Conservation (phyloP, 192 early-diverging fungal genomes). For the Cladochytrium replicatum region DNA sequence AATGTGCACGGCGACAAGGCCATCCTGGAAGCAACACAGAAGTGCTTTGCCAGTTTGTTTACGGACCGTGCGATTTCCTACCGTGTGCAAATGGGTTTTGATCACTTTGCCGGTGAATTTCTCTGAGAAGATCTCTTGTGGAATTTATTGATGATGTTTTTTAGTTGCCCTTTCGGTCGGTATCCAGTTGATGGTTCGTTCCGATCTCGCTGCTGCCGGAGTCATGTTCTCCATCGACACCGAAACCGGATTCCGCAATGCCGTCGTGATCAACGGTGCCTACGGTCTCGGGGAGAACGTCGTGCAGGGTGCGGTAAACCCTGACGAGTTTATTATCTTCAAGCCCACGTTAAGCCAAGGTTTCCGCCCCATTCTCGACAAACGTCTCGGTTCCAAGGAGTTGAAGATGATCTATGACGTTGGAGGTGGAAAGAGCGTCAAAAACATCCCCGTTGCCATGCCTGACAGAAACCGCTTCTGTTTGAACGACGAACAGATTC, state of each 20-base stretch:
- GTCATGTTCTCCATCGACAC: slow-evolving; percentile 29
- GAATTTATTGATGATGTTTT: too few species aligned
- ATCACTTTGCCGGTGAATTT: too few species aligned
- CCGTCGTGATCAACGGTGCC: slow-evolving; percentile 25
- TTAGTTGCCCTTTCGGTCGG: slow-evolving; percentile 38
- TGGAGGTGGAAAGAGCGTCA: slow-evolving; percentile 2
- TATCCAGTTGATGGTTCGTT: slow-evolving; percentile 33
- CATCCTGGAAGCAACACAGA: slow-evolving; percentile 27
- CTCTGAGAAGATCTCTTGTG: too few species aligned
- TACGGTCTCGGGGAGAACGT: slow-evolving; percentile 42
- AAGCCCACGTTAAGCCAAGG: neutral
- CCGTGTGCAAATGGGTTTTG: slow-evolving; percentile 29
- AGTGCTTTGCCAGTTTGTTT: slow-evolving; percentile 37
- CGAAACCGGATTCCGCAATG: slow-evolving; percentile 21
- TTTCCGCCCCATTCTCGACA: slow-evolving; percentile 2
- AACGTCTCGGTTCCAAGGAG: slow-evolving; percentile 4
- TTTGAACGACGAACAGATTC: slow-evolving; percentile 2
- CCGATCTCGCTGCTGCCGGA: slow-evolving; percentile 10
- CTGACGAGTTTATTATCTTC: slow-evolving; percentile 33
- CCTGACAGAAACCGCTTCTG: neutral
- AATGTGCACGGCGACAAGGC: slow-evolving; percentile 31
- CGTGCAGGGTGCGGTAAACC: slow-evolving; percentile 38
- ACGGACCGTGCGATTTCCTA: slow-evolving; percentile 42
- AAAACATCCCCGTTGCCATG: slow-evolving; percentile 3
- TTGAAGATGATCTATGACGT: slow-evolving; percentile 8